phyloP scores from a whole-genome alignment of 768 basidiomycete species.

The Phaeotremella skinneri region DNA sequence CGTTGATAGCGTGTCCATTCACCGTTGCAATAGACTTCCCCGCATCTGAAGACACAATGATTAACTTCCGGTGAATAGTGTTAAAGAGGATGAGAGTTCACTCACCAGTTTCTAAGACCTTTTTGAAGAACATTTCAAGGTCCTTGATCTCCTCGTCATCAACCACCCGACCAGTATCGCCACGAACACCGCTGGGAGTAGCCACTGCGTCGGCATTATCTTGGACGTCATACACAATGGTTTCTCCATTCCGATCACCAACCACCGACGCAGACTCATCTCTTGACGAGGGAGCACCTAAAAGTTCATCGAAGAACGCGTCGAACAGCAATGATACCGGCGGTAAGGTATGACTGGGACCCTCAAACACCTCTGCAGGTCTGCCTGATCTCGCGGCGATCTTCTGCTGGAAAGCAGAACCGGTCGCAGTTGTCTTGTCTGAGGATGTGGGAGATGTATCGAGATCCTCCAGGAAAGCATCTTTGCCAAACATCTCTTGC shows the following conservation, averaged over 20 bases:
- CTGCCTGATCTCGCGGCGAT: slow-evolving; percentile 52
- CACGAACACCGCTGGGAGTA: slow-evolving; percentile 3
- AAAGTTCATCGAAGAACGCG: slow-evolving; percentile 59
- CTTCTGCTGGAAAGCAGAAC: slow-evolving; percentile 21
- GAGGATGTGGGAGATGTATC: slow-evolving; percentile 5
- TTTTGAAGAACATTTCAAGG: slow-evolving; percentile 66
- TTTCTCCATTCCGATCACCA: slow-evolving; percentile 21
- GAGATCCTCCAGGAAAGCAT: slow-evolving; percentile 58
- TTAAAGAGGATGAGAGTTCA: not conserved
- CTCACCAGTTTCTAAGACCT: slow-evolving; percentile 27
- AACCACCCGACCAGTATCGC: slow-evolving; percentile 52
- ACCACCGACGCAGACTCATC: slow-evolving; percentile 3
- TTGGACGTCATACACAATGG: slow-evolving; percentile 34
- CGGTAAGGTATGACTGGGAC: slow-evolving; percentile 73
- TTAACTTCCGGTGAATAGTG: not conserved
- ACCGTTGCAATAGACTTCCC: not conserved
- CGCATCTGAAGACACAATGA: not conserved
- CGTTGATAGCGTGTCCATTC: slow-evolving; percentile 1
- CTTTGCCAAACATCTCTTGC: slow-evolving; percentile 84
- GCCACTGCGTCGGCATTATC: slow-evolving; percentile 10
- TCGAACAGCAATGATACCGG: slow-evolving; percentile 71
- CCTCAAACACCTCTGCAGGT: slow-evolving; percentile 59
- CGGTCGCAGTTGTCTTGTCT: slow-evolving; percentile 47
- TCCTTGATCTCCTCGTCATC: slow-evolving; percentile 60
- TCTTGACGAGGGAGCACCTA: slow-evolving; percentile 13